phyloP scores from a whole-genome alignment of 148 eudicot genomes.

The Euryodendron excelsum region DNA sequence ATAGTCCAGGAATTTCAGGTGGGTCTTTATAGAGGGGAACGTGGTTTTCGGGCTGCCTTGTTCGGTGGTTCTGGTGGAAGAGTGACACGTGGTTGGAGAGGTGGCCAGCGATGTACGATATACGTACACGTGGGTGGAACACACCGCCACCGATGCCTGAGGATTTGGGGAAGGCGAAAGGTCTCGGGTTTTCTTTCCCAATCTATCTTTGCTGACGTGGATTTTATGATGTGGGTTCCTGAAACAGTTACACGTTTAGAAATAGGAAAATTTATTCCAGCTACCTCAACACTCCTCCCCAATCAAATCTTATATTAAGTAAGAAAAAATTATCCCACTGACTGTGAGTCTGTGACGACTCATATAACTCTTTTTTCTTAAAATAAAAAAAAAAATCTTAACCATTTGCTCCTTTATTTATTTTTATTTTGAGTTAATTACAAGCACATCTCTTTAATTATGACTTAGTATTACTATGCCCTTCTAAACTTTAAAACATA shows the following conservation, averaged over 20 bases:
- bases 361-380: too few relatives aligned
- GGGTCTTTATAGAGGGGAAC: constrained; percentile 7
- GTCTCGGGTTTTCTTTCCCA: neutral
- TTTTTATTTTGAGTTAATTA: too few relatives aligned
- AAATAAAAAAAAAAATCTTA: too few relatives aligned
- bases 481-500: too few relatives aligned
- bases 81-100: constrained; percentile 26
- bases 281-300: too few relatives aligned
- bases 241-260: neutral
- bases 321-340: too few relatives aligned
- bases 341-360: too few relatives aligned
- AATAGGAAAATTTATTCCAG: neutral
- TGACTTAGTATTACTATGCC: too few relatives aligned
- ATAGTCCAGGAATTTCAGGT: constrained; percentile 16
- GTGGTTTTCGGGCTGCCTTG: constrained; percentile 8
- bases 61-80: neutral
- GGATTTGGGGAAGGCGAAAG: neutral
- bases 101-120: neutral
- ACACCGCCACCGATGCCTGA: constrained; percentile 11
- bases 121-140: constrained; percentile 23
- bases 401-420: too few relatives aligned
- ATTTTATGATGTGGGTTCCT: neutral
- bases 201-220: too few relatives aligned
- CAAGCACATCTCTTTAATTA: too few relatives aligned
- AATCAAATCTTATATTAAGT: too few relatives aligned